These are phyloP conservation scores for Austropuccinia psidii DNA, from an alignment of 1,284 basidiomycete genomes.

Conservation along the genomic window DNA sequence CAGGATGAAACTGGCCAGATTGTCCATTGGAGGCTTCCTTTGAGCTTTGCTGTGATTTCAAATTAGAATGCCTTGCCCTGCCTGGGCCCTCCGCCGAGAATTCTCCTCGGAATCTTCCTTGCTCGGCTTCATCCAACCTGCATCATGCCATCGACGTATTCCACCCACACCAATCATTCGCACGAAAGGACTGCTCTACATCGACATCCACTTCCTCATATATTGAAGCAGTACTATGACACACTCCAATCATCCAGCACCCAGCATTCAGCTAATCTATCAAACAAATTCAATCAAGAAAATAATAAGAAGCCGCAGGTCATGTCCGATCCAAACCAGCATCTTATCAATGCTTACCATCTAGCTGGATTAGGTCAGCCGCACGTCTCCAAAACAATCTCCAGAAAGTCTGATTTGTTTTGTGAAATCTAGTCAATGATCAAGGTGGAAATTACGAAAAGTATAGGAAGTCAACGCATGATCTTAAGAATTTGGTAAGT, in stretches of 20 bases:
- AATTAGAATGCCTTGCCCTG: no score
- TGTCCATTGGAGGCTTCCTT: no score
- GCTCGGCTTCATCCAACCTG: no score
- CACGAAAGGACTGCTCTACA: neutral
- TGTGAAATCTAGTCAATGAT: constrained; percentile 2
- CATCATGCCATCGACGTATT: no score
- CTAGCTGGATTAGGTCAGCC: constrained; percentile 15
- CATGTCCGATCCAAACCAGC: neutral
- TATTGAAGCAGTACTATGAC: neutral
- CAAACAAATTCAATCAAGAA: neutral
- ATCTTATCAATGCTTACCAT: constrained; percentile 15
- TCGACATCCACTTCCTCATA: constrained; percentile 7
- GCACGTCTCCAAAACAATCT: neutral
- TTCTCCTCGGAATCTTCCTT: no score
- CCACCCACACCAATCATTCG: no score
- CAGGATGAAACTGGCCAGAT: no score
- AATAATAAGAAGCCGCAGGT: neutral
- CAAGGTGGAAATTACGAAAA: constrained; percentile 24
- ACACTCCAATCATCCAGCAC: neutral
- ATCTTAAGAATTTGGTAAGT: constrained; percentile 14
- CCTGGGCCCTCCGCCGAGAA: no score
- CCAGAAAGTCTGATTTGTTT: neutral
- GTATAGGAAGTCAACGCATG: neutral
- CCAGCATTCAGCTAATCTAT: neutral
- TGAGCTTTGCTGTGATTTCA: no score